These are phyloP conservation scores for Colletotrichum sidae DNA, from an alignment of 2,329 filamentous ascomycete genomes.

Conservation along the genomic window DNA sequence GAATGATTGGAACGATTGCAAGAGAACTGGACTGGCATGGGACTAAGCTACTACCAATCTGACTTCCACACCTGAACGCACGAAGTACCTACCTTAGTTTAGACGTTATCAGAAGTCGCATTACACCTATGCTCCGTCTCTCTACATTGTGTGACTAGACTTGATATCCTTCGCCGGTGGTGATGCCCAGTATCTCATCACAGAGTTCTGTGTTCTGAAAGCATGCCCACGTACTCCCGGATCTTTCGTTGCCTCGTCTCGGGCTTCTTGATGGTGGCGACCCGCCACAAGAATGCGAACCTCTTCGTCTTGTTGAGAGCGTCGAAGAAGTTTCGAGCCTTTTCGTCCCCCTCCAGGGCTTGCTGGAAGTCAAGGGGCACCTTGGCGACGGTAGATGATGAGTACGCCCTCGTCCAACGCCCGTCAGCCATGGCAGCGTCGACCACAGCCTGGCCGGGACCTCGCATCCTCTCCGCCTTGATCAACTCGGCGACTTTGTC, in stretches of 20 bases:
- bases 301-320: conserved; percentile 56
- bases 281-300: conserved; percentile 58
- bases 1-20: no score
- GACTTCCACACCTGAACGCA: no score
- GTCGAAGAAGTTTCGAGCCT: conserved; percentile 54
- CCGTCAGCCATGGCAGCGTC: conserved; percentile 68
- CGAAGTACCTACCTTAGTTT: no score
- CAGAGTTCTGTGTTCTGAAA: conserved; percentile 49
- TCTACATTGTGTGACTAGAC: no score
- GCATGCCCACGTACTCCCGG: conserved; percentile 52
- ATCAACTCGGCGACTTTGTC: conserved; percentile 59
- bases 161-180: no score
- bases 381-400: conserved; percentile 57
- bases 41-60: no score
- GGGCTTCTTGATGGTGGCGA: conserved; percentile 54
- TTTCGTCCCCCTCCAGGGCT: conserved; percentile 51
- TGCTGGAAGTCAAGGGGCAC: conserved; percentile 61
- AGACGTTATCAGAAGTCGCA: no score
- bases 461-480: conserved; percentile 59
- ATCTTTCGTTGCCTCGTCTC: conserved; percentile 54
- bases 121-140: no score
- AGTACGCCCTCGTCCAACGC: conserved; percentile 69
- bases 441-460: conserved; percentile 60
- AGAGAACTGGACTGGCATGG: no score
- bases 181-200: conserved; percentile 5